Evolutionary conservation across 192 early-diverging fungal genomes (phyloP).

Genomic region (Coemansia sp.): DNA sequence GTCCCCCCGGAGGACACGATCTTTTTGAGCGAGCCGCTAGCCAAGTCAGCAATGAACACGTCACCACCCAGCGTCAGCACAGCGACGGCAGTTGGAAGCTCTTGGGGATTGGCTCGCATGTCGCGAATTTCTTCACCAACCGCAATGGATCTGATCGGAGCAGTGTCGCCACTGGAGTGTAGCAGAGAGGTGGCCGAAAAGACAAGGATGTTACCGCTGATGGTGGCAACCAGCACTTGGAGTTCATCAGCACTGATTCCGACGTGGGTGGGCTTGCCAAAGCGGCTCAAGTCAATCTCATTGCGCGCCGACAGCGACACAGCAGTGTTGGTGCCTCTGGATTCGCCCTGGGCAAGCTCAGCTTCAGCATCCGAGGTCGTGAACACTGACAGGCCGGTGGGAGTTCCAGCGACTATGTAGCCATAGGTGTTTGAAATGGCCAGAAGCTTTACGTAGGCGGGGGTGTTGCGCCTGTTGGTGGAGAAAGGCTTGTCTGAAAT

Average conservation of each 20-base stretch:
- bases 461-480: constrained; percentile 40
- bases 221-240: constrained; percentile 31
- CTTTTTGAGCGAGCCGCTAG: constrained; percentile 18
- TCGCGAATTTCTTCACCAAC: constrained; percentile 61
- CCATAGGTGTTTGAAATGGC: constrained; percentile 67
- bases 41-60: constrained; percentile 50
- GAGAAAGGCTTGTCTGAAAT: constrained; percentile 41
- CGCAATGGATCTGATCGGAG: constrained; percentile 43
- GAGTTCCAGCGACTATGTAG: constrained; percentile 68
- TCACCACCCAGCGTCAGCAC: constrained; percentile 56
- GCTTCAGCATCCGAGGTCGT: constrained; percentile 42
- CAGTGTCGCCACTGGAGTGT: constrained; percentile 22
- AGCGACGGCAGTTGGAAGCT: constrained; percentile 53
- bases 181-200: constrained; percentile 27
- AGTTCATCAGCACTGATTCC: constrained; percentile 31
- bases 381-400: constrained; percentile 44
- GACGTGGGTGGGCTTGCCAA: constrained; percentile 51
- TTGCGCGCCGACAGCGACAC: constrained; percentile 28
- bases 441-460: constrained; percentile 59
- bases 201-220: constrained; percentile 16
- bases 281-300: constrained; percentile 29
- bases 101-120: constrained; percentile 65
- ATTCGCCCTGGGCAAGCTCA: constrained; percentile 27
- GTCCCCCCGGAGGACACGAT: constrained; percentile 31
- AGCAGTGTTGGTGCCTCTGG: constrained; percentile 44